Evolutionary conservation across 2,329 filamentous ascomycete species (phyloP), one percentile per base, ranked within the genome.

Genomic region (Fusarium redolens): DNA sequence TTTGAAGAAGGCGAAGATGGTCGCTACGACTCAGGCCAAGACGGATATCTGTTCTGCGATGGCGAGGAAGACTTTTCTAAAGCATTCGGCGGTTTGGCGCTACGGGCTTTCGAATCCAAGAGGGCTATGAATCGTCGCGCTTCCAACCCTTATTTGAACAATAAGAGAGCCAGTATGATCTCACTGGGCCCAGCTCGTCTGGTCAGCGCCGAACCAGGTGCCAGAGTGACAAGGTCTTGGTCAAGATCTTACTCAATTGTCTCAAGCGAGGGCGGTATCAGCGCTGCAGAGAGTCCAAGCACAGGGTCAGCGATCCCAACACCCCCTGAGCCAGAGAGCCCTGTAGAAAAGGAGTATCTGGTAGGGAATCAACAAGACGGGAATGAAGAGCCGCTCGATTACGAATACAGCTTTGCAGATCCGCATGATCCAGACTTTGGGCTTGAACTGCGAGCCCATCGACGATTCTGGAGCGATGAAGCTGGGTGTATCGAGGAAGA

Each of bases 401-500:
- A 67, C 37, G 78, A 79, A 58, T 83, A 81, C 61, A 78, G 69
- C 10, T 81, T 75, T 61, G 65, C 69, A 14, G 80, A 83, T 40
- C 72, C 68, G 37, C 63, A 73, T 22, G 81, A 82, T 57, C 62
- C 52, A 33, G 82, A 83, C n/a, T 77, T 76, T 44, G 79, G 77
- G 13, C 68, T 83, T 45, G 79, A 82, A 57, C 79, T 83, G 65
- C 81, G 81, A 68, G 75, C 77, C 33, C 80, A 82, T 62, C 77
- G 80, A 58, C 74, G 81, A 43, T 79, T 81, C 44, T 79, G 79
- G 74, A 78, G 79, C 38, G 79, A 81, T 50, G 73, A 81, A 37
- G 78, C 79, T 17, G 78, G 79, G 44, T 76, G 80, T 33, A 83
- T 83, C 57, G 81, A 83, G 45, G 82, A 83, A 71, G 82, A 83